Base-by-base conservation (phyloP, 148 eudicot genomes). In the Oxyria digyna region DNA sequence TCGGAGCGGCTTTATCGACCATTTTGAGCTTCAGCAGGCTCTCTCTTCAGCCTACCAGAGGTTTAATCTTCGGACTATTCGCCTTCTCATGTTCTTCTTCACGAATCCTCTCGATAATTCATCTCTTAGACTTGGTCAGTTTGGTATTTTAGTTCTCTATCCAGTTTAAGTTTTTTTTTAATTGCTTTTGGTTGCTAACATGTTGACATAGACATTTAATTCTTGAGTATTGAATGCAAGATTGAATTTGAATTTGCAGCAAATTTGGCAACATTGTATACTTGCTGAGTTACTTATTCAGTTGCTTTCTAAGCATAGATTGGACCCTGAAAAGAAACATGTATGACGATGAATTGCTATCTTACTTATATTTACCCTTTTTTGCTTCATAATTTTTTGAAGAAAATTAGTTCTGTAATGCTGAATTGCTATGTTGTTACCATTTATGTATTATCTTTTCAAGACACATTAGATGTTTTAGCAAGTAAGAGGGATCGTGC, bases 1-100 rank as follows among this genome's bases (percentile, higher is more conserved):
- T 69, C 74, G 76, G 17, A 89, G 89, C 40, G 96, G 96, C 33
- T 85, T 78, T 29, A 74, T 89, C 2, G 92, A 89, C n/a, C 89
- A 80, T 46, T 71, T 40, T 8, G 92, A 89, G 78, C 77, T 89
- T 12, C 90, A 79, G 31, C 77, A 67, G 67, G 87, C 96, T 13
- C 76, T 89, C 0, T 76, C 81, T 40, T 75, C 78, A 6, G 79
- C 72, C 62, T 89, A 85, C 72, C 87, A 85, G 69, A 68, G 68
- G 42, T 89, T 89, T 62, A 78, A 72, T 55, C 80, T 78, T 49
- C 78, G 84, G 45, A 87, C 96, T 54, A 72, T 89, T 67, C 87
- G 89, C 0, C 75, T 89, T 31, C 87, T 89, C 33, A 77, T 87
- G 70, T 87, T 85, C 67, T 73, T 87, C 0, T 89, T 89, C 74